Evolutionary conservation across 2,329 filamentous ascomycete species (phyloP), one percentile per base, ranked within the genome.

Genomic region (Pyrenophora graminea): DNA sequence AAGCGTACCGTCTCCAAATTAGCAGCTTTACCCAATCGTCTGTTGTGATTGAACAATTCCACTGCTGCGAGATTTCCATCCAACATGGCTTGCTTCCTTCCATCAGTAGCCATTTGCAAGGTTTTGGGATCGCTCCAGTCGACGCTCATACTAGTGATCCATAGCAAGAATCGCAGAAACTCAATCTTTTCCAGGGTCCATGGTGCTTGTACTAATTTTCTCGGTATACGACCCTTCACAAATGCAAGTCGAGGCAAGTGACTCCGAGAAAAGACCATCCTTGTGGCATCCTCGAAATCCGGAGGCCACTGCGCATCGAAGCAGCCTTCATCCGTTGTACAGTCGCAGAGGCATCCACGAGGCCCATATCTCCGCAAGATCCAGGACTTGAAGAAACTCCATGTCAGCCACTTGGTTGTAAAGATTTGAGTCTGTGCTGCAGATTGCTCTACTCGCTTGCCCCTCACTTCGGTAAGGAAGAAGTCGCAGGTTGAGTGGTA

Each of bases 31-130:
- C 68, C 70, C 2, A 73, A 58, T 1, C 68, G 58, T 8, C 68
- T 58, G 30, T 69, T 68, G 31, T 70, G 63, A 31, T 70, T 69
- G 53, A 71, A 71, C 0, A 71, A 54, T 39, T 71, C 64, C 6
- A 73, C 68, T 4, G 60, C 69, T n/a, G 66, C 68, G 1, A 70
- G 57, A 23, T 67, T 69, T 1, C 43, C 38, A 17, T 66, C 58
- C 2, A 64, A 44, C 10, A 73, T 62, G 1, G 70, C 69, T 18
- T 64, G 56, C 8, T 45, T 53, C 36, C 60, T 62, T 0, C 66
- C 69, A n/a, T 62, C 37, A 0, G 58, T 27, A 6, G 57, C 58
- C 3, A 56, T 15, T 5, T 39, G 38, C 3, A 48, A 45, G 1
- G 47, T 49, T 3, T 63, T 53, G 2, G 44, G 8, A 45, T 68